phyloP scores from a whole-genome alignment of 2,329 filamentous ascomycete species.

The Scedosporium apiospermum region DNA sequence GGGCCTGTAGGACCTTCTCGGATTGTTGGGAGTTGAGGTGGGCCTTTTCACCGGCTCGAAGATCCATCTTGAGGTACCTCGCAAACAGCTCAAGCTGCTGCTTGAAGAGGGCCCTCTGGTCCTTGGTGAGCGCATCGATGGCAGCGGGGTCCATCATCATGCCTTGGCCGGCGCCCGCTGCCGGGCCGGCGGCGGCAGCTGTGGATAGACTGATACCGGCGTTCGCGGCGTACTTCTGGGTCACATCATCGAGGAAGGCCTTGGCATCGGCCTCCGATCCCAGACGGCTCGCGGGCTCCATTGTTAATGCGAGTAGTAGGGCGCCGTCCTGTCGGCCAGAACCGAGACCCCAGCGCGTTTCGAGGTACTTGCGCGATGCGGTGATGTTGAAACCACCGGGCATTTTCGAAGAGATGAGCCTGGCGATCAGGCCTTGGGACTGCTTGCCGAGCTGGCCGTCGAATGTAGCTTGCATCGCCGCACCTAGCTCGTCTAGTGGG shows the following conservation, averaged over 20 bases:
- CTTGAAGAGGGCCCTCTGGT: constrained; percentile 93
- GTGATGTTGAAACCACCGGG: constrained; percentile 99
- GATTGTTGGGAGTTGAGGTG: constrained; percentile 78
- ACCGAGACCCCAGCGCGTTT: constrained; percentile 84
- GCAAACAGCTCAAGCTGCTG: constrained; percentile 94
- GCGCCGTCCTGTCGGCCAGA: constrained; percentile 85
- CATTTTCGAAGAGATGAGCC: constrained; percentile 98
- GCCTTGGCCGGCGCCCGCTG: constrained; percentile 60
- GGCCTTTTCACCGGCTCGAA: constrained; percentile 92
- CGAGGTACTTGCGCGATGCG: constrained; percentile 85
- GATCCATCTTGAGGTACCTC: constrained; percentile 92
- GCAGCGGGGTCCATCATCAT: constrained; percentile 99
- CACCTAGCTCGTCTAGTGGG: constrained; percentile 88
- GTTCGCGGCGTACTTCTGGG: constrained; percentile 80
- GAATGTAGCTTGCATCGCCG: constrained; percentile 96
- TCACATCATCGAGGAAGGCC: constrained; percentile 76
- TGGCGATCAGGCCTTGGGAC: constrained; percentile 83
- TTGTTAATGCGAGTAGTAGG: constrained; percentile 78
- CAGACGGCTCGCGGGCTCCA: constrained; percentile 82
- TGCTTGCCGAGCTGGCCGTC: constrained; percentile 97
- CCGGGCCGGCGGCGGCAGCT: constrained; percentile 63
- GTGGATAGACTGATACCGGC: constrained; percentile 78
- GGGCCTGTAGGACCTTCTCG: constrained; percentile 77
- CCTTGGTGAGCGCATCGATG: constrained; percentile 92
- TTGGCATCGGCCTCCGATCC: constrained; percentile 88